phyloP scores from a whole-genome alignment of 441 rosid genomes.

The Gossypium gossypioides region DNA sequence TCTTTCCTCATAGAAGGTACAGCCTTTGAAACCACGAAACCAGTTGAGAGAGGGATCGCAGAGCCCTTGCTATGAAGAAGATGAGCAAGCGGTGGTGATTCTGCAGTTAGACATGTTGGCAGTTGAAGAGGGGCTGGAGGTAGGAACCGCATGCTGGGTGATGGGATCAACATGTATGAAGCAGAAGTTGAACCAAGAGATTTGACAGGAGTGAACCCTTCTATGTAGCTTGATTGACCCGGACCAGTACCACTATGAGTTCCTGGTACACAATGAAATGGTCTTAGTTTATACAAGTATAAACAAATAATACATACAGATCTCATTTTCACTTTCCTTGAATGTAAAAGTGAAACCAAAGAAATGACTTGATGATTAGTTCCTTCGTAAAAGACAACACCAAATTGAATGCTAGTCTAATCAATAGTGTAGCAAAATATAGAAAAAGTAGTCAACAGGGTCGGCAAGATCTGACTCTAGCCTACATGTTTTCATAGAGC shows the following conservation, averaged over 20 bases:
- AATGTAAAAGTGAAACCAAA: background rate
- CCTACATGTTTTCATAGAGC: background rate
- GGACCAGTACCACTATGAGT: slow-evolving; percentile 41
- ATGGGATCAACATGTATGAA: slow-evolving; percentile 83
- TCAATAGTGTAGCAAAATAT: background rate
- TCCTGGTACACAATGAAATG: slow-evolving; percentile 40
- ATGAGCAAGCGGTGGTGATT: slow-evolving; percentile 98
- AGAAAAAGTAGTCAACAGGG: background rate
- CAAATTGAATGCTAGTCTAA: background rate
- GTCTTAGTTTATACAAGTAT: background rate
- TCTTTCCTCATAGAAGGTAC: slow-evolving; percentile 89
- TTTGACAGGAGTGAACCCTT: slow-evolving; percentile 90
- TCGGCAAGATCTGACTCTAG: background rate
- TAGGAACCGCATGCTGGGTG: slow-evolving; percentile 94
- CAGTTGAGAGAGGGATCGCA: slow-evolving; percentile 81
- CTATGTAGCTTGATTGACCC: slow-evolving; percentile 51
- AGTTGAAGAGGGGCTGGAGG: slow-evolving; percentile 90
- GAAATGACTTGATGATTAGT: background rate
- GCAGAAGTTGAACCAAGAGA: slow-evolving; percentile 81
- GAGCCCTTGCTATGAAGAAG: slow-evolving; percentile 96
- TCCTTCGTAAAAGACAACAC: background rate
- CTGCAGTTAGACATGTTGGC: slow-evolving; percentile 94
- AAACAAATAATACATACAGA: background rate
- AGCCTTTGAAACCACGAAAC: slow-evolving; percentile 87
- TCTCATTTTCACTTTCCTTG: background rate